Conservation (phyloP, 2,329 filamentous ascomycete genomes). For the Botryosphaeria agaves region DNA sequence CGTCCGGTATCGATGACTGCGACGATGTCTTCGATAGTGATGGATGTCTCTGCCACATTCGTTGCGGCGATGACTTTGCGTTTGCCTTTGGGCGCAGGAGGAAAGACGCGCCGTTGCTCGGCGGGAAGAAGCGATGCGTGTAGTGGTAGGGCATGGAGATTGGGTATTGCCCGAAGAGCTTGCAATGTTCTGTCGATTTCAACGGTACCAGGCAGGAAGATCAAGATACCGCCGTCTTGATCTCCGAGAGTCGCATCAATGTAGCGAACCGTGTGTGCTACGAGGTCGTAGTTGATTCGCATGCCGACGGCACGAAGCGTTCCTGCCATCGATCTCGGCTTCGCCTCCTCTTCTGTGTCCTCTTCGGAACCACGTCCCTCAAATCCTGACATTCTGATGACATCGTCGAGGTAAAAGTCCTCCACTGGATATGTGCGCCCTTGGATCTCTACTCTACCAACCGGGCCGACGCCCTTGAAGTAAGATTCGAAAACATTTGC, state of each 20-base stretch:
- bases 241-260: slow-evolving; percentile 64
- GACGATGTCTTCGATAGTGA: slow-evolving; percentile 94
- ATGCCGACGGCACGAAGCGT: slow-evolving; percentile 36
- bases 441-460: slow-evolving; percentile 71
- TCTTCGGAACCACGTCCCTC: slow-evolving; percentile 18
- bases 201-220: slow-evolving; percentile 81
- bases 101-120: slow-evolving; percentile 80
- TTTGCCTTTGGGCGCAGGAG: slow-evolving; percentile 55
- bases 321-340: slow-evolving; percentile 19
- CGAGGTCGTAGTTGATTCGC: slow-evolving; percentile 81
- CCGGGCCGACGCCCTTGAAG: slow-evolving; percentile 52
- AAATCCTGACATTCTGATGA: slow-evolving; percentile 65
- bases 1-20: slow-evolving; percentile 90
- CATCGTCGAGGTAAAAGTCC: slow-evolving; percentile 80
- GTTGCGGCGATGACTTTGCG: slow-evolving; percentile 89
- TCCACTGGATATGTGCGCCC: slow-evolving; percentile 81
- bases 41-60: slow-evolving; percentile 95
- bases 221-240: slow-evolving; percentile 74
- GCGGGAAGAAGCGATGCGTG: slow-evolving; percentile 81
- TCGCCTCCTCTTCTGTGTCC: slow-evolving; percentile 29
- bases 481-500: slow-evolving; percentile 72
- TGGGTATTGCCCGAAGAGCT: slow-evolving; percentile 44
- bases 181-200: slow-evolving; percentile 76
- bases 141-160: slow-evolving; percentile 65
- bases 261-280: slow-evolving; percentile 59